Evolutionary conservation across 2,329 filamentous ascomycete species (phyloP).

Genomic region (Neurospora sp.): DNA sequence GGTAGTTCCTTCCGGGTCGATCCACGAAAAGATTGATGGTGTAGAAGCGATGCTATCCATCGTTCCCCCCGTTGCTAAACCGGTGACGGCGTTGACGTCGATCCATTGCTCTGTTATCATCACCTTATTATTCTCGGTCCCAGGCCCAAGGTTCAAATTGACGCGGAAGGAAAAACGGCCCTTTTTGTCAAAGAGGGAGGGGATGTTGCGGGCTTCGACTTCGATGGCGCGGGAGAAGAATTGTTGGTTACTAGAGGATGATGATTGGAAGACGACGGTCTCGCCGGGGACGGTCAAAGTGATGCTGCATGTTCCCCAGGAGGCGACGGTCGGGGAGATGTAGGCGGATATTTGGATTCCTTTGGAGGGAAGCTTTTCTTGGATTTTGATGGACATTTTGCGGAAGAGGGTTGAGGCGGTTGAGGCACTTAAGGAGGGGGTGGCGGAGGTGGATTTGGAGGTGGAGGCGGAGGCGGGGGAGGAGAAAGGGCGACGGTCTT

Average conservation of each 20-base stretch:
- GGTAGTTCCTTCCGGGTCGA: conserved; percentile 13
- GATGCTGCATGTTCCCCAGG: conserved; percentile 23
- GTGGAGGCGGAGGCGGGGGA: not conserved
- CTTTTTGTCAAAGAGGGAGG: conserved; percentile 30
- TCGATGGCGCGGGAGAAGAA: conserved; percentile 32
- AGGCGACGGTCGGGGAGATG: not conserved
- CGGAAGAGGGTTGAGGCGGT: not conserved
- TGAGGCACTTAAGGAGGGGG: not conserved
- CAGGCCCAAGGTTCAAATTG: conserved; percentile 22
- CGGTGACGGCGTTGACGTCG: conserved; percentile 35
- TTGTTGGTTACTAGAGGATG: not conserved
- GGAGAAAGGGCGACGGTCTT: not conserved
- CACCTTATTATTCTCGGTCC: not conserved
- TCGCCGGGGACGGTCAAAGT: conserved; percentile 34
- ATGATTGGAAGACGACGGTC: conserved; percentile 18
- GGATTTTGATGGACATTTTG: not conserved
- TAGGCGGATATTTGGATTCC: not conserved
- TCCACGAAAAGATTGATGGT: conserved; percentile 19
- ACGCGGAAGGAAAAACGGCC: conserved; percentile 35
- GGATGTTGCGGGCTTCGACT: conserved; percentile 33
- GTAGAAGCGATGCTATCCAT: conserved; percentile 25
- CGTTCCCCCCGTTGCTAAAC: conserved; percentile 31
- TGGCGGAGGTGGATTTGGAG: not conserved
- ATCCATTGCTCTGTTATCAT: conserved; percentile 31
- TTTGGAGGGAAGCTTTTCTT: not conserved